Conservation (phyloP, 2,329 filamentous ascomycete species). For the Aureobasidium leucospermi region DNA sequence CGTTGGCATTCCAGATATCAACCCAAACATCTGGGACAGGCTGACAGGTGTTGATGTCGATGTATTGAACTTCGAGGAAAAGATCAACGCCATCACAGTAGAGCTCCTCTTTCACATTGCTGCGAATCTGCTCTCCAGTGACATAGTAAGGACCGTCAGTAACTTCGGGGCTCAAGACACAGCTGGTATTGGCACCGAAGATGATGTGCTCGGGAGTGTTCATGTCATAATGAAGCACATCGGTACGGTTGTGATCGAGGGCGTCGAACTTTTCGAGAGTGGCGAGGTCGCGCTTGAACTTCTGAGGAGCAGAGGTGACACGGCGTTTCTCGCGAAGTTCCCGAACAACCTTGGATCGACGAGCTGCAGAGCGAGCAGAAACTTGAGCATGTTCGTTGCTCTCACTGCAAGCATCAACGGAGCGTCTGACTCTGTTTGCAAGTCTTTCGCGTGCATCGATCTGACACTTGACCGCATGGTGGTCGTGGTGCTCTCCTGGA, state of each 20-base stretch:
- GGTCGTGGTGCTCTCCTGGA: slow-evolving; percentile 29
- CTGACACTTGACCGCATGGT: slow-evolving; percentile 25
- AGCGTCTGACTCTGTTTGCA: neutral
- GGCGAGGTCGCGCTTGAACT: slow-evolving; percentile 12
- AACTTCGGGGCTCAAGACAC: slow-evolving; percentile 24
- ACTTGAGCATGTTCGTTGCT: neutral
- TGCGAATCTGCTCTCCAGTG: slow-evolving; percentile 32
- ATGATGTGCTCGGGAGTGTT: slow-evolving; percentile 4
- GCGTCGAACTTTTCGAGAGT: slow-evolving; percentile 14
- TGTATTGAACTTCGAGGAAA: slow-evolving; percentile 38
- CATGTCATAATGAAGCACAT: neutral
- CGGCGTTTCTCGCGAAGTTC: slow-evolving; percentile 5
- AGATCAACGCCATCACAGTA: slow-evolving; percentile 31
- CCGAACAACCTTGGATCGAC: neutral
- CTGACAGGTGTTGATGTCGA: slow-evolving; percentile 37
- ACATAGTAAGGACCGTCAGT: slow-evolving; percentile 29
- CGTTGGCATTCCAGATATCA: slow-evolving; percentile 42
- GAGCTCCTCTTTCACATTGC: slow-evolving; percentile 36
- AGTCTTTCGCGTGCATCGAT: slow-evolving; percentile 22
- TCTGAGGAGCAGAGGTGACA: neutral
- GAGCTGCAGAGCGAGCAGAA: neutral
- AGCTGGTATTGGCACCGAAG: slow-evolving; percentile 20
- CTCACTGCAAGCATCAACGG: neutral
- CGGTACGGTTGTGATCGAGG: slow-evolving; percentile 15
- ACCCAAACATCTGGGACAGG: slow-evolving; percentile 31